Evolutionary conservation across 768 basidiomycete species (phyloP), one percentile per base, ranked within the genome.

Genomic region (Dacryopinax primogenitus): DNA sequence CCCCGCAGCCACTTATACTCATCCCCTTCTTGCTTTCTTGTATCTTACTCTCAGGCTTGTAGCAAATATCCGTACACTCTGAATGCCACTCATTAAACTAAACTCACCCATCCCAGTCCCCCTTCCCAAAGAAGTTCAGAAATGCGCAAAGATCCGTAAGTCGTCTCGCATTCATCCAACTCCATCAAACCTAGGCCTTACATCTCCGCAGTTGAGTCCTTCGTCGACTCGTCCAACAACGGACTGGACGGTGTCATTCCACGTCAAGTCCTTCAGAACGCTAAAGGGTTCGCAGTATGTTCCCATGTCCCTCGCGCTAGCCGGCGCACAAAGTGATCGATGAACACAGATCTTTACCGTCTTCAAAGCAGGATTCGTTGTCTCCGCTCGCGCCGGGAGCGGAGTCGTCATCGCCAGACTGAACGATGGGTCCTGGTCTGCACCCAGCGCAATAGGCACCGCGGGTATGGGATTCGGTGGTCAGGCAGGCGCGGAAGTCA

Each of bases 381-480:
- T 92, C 75, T 82, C 82, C 44, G 90, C 89, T 1, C 79, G 90
- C 70, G 93, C 86, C 26, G 90, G 92, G 26, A 86, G 85, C 47
- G 93, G 93, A 6, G 76, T 97, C 21, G 93, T 95, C 35, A 93
- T 97, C 63, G 92, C 92, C 26, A 86, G 80, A 69, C 77, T 92
- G 18, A 78, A 83, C 3, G 83, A 94, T 73, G 93, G 92, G 70
- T 78, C 90, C 92, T 99, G 94, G 94, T 91, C 90, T 35, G 86
- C 93, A 21, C 96, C 96, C 1, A 89, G 87, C 72, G 96, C 95
- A 1, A 95, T 99, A 47, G 94, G 93, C 28, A 86, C 90, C 1
- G 95, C 88, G 15, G 95, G 95, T 0, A 72, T 94, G 3, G 95
- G 95, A 0, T 78, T 94, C 2, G 96, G 95, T 21, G 84, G 87